These are phyloP conservation scores for Peronosclerospora sorghi DNA, from an alignment of 352 stramenopile genomes.

Conservation along the genomic window DNA sequence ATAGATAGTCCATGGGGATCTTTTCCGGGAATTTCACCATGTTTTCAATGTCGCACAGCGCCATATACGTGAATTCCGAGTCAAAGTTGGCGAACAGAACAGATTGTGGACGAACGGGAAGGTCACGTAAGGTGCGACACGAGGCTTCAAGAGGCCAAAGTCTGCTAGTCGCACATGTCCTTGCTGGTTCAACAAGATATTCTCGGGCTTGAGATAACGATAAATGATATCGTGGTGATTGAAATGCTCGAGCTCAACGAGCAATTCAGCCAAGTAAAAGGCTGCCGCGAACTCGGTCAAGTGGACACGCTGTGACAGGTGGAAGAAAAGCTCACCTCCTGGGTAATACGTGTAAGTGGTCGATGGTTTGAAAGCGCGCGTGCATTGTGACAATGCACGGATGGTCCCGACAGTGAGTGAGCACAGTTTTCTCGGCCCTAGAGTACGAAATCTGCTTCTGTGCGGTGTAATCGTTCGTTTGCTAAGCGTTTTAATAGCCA, in stretches of 20 bases:
- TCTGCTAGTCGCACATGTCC: slow-evolving; percentile 84
- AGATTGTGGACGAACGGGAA: slow-evolving; percentile 53
- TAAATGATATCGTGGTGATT: slow-evolving; percentile 75
- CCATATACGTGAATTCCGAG: slow-evolving; percentile 77
- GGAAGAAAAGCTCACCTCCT: slow-evolving; percentile 79
- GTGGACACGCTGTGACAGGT: slow-evolving; percentile 60
- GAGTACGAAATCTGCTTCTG: slow-evolving; percentile 84
- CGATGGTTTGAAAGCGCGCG: slow-evolving; percentile 79
- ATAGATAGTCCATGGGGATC: slow-evolving; percentile 72
- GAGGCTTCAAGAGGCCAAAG: slow-evolving; percentile 82
- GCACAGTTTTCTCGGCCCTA: slow-evolving; percentile 73
- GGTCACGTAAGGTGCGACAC: slow-evolving; percentile 31
- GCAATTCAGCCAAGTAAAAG: slow-evolving; percentile 86
- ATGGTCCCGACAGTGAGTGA: slow-evolving; percentile 82
- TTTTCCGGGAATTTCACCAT: slow-evolving; percentile 72
- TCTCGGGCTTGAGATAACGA: slow-evolving; percentile 87
- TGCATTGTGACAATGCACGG: slow-evolving; percentile 88
- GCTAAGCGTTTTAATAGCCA: slow-evolving; percentile 75
- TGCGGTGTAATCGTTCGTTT: slow-evolving; percentile 66
- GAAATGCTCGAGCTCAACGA: slow-evolving; percentile 68
- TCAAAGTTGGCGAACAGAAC: slow-evolving; percentile 81
- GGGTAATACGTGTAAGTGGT: slow-evolving; percentile 64
- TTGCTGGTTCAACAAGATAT: slow-evolving; percentile 81
- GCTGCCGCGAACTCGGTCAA: slow-evolving; percentile 67
- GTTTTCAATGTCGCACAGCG: slow-evolving; percentile 48